These are phyloP conservation scores for Blyttiomyces sp. DNA, from an alignment of 371 early-diverging fungal genomes.

Conservation along the genomic window DNA sequence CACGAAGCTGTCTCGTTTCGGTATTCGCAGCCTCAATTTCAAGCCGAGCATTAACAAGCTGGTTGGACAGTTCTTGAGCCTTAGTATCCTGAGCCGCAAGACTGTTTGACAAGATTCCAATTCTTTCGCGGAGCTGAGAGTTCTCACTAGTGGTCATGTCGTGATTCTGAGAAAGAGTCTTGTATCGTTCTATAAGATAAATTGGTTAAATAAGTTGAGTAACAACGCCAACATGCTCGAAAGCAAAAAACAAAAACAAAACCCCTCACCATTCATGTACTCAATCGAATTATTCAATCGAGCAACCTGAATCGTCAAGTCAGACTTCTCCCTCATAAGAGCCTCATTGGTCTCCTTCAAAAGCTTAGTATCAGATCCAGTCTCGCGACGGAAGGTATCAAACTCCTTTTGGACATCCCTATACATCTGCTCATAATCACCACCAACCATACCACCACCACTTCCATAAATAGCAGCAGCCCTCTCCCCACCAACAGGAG, in stretches of 20 bases:
- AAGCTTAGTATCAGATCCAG: slow-evolving; percentile 45
- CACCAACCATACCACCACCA: background rate
- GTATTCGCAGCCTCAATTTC: slow-evolving; percentile 16
- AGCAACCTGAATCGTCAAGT: slow-evolving; percentile 34
- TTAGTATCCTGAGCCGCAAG: slow-evolving; percentile 35
- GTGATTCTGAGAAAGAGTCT: slow-evolving; percentile 42
- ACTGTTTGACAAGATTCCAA: slow-evolving; percentile 32
- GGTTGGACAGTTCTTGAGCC: slow-evolving; percentile 39
- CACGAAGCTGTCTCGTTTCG: slow-evolving; percentile 43
- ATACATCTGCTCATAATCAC: slow-evolving; percentile 28
- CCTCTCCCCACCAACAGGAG: no score
- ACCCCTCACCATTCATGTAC: slow-evolving; percentile 12
- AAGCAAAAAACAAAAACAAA: background rate
- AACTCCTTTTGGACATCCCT: slow-evolving; percentile 40
- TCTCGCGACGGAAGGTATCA: slow-evolving; percentile 57
- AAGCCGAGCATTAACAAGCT: slow-evolving; percentile 31
- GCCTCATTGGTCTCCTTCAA: slow-evolving; percentile 42
- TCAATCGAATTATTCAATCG: slow-evolving; percentile 22
- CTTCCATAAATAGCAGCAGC: no score
- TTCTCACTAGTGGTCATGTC: slow-evolving; percentile 44
- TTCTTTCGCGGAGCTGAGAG: slow-evolving; percentile 35
- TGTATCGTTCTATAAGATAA: slow-evolving; percentile 46
- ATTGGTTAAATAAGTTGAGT: background rate
- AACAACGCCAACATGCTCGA: background rate
- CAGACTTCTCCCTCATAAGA: slow-evolving; percentile 32